Conservation (phyloP, 129 eudicot genomes). For the Kitagawia praeruptora region DNA sequence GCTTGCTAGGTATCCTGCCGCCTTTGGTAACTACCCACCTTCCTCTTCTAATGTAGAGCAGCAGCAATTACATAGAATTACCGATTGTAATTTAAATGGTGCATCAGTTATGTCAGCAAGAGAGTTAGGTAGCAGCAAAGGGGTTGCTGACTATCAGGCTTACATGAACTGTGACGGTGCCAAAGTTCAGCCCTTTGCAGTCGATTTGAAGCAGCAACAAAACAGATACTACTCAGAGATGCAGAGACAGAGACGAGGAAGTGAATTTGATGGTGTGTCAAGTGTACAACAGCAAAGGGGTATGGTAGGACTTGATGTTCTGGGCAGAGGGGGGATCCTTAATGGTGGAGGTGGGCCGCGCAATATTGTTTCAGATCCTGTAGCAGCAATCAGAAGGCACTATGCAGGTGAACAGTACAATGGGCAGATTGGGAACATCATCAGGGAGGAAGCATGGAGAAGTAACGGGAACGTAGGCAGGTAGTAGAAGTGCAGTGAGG, state of each 20-base stretch:
- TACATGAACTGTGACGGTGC: conserved; percentile 29
- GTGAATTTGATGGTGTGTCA: conserved; percentile 31
- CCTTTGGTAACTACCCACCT: conserved; percentile 35
- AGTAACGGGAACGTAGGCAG: conserved; percentile 60
- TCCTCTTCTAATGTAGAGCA: conserved; percentile 36
- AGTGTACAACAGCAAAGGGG: conserved; percentile 38
- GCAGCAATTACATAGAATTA: conserved; percentile 25
- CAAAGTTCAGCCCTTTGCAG: conserved; percentile 41
- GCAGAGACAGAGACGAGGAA: conserved; percentile 41
- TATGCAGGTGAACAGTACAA: conserved; percentile 52
- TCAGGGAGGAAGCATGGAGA: conserved; percentile 52
- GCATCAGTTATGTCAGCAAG: conserved; percentile 37
- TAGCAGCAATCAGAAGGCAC: conserved; percentile 79
- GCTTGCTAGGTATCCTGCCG: conserved; percentile 71
- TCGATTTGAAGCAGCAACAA: conserved; percentile 39
- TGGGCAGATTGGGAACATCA: conserved; percentile 22
- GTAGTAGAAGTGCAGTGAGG: conserved; percentile 28
- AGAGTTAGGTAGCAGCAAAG: conserved; percentile 30
- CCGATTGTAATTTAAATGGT: conserved; percentile 26
- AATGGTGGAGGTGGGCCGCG: conserved; percentile 32
- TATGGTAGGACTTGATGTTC: conserved; percentile 24
- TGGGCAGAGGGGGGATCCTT: conserved; percentile 22
- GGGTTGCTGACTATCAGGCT: conserved; percentile 26
- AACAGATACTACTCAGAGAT: conserved; percentile 32
- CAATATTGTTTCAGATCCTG: conserved; percentile 67